A percentile compares a stretch with the other conserved stretches of the same genome.
Conservation (phyloP, 108 stramenopile species). For the Parietichytrium sp. region DNA sequence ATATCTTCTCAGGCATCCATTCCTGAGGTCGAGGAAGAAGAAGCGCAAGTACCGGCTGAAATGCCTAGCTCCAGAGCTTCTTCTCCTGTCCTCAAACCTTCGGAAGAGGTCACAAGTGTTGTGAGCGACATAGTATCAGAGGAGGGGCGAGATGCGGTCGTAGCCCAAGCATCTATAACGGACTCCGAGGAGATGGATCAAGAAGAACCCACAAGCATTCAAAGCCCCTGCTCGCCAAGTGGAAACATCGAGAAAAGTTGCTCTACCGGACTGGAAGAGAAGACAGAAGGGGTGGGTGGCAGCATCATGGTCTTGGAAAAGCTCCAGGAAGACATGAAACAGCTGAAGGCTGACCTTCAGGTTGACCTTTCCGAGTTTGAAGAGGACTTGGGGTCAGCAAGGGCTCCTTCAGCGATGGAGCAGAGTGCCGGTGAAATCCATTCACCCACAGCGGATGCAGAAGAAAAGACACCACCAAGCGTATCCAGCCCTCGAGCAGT, state of each 20-base stretch:
- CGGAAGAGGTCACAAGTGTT: no score
- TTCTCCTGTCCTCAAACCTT: no score
- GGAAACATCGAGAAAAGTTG: not conserved
- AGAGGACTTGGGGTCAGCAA: not conserved
- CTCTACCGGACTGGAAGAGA: not conserved
- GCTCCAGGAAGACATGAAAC: not conserved
- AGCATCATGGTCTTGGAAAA: no score
- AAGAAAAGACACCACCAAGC: not conserved
- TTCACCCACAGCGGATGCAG: not conserved
- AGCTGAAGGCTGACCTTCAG: not conserved
- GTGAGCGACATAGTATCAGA: no score
- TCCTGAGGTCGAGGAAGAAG: no score
- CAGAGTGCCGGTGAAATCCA: not conserved
- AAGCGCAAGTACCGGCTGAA: no score
- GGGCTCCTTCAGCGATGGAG: not conserved
- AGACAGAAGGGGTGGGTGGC: not conserved
- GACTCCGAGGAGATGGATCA: not conserved
- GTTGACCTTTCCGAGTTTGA: not conserved
- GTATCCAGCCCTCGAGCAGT: not conserved
- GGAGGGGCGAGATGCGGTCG: not conserved
- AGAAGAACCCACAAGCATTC: not conserved
- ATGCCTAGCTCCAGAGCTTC: no score
- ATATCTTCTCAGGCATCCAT: no score
- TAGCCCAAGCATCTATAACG: not conserved
- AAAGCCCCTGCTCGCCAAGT: not conserved